A percentile compares a stretch with the other conserved stretches of the same genome.
Conservation (phyloP, 441 rosid genomes). For the Bruguiera hainesii region DNA sequence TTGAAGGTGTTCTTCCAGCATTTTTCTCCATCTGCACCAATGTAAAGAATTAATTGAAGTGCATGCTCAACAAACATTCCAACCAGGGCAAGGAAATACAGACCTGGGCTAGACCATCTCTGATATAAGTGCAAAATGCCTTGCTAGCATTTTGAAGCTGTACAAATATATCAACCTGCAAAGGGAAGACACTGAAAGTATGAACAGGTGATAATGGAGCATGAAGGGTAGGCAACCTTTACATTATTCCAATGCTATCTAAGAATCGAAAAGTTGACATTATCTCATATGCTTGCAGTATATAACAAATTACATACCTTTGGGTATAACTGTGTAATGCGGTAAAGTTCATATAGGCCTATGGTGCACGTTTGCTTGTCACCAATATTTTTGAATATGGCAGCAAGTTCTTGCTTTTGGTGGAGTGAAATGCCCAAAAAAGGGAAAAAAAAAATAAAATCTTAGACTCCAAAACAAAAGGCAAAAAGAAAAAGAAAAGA, state of each 20-base stretch:
- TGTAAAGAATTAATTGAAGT: not conserved
- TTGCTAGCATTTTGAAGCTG: slow-evolving; percentile 99
- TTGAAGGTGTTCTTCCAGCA: slow-evolving; percentile 96
- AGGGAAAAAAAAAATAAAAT: too few species aligned
- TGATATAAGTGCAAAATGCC: slow-evolving; percentile 97
- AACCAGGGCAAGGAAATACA: slow-evolving; percentile 22
- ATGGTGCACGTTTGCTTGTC: slow-evolving; percentile 96
- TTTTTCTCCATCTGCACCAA: slow-evolving; percentile 85
- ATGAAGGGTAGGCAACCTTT: not conserved
- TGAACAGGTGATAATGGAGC: not conserved
- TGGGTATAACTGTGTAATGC: slow-evolving; percentile 96
- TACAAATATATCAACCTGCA: slow-evolving; percentile 94
- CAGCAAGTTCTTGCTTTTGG: slow-evolving; percentile 96
- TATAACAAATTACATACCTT: slow-evolving; percentile 44
- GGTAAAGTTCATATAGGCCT: slow-evolving; percentile 91
- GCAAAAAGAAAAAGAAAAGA: not conserved
- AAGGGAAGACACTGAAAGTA: slow-evolving; percentile 7
- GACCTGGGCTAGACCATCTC: slow-evolving; percentile 99
- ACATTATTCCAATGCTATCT: slow-evolving; percentile 1
- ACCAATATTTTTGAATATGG: slow-evolving; percentile 98
- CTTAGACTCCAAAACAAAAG: not conserved
- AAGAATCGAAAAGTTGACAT: not conserved
- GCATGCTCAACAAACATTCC: not conserved
- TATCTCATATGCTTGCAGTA: slow-evolving; percentile 1
- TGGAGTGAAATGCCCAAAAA: slow-evolving; percentile 10